phyloP scores from a whole-genome alignment of 73 alveolate genomes.

The Paramecium bursaria region DNA sequence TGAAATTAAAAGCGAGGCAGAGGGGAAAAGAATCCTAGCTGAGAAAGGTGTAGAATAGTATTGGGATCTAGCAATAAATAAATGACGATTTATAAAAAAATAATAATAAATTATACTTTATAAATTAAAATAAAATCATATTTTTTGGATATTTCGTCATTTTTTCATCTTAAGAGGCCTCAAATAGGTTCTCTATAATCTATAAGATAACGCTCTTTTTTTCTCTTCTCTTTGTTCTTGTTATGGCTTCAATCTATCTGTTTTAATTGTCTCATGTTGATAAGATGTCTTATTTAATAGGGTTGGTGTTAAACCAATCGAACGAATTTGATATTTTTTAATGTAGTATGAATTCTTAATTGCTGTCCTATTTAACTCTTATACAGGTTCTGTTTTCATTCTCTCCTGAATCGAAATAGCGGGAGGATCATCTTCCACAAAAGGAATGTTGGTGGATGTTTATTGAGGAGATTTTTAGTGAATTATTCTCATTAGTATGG shows the following conservation, averaged over 20 bases:
- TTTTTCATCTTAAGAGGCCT: no score
- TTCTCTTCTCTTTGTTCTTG: slow-evolving; percentile 14
- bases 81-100: no score
- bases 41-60: slow-evolving; percentile 84
- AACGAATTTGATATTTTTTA: not conserved
- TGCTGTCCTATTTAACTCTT: not conserved
- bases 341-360: not conserved
- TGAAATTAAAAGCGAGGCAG: slow-evolving; percentile 83
- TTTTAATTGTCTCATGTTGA: not conserved
- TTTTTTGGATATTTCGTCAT: no score
- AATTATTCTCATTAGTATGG: not conserved
- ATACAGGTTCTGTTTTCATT: slow-evolving; percentile 29
- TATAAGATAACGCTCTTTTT: slow-evolving; percentile 11
- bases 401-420: not conserved
- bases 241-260: slow-evolving; percentile 9
- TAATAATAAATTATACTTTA: no score
- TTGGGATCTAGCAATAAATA: slow-evolving; percentile 80
- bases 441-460: no score
- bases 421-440: not conserved
- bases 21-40: slow-evolving; percentile 82
- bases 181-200: slow-evolving; percentile 18
- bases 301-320: slow-evolving; percentile 5
- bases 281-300: not conserved
- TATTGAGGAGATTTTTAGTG: not conserved
- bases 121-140: no score